These are phyloP conservation scores for Ustilago tritici DNA, from an alignment of 1,284 basidiomycete genomes.

Conservation along the genomic window DNA sequence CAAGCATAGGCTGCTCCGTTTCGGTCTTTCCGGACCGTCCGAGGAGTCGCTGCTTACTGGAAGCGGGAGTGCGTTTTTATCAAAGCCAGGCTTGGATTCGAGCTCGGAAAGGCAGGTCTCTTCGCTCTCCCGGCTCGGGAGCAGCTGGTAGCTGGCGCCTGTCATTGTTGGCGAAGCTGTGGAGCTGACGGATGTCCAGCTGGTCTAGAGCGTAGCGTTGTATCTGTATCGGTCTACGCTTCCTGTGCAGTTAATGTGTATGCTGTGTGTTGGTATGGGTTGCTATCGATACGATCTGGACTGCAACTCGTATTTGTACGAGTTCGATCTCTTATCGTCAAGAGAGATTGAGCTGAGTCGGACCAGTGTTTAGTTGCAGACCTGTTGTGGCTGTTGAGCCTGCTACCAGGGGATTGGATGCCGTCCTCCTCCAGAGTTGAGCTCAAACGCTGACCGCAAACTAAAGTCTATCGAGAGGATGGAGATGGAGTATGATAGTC, in stretches of 20 bases:
- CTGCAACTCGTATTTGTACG: not conserved
- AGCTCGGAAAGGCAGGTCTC: constrained; percentile 31
- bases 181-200: constrained; percentile 11
- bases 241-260: not conserved
- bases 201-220: not conserved
- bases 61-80: constrained; percentile 5
- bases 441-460: not conserved
- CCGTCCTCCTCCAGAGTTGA: not conserved
- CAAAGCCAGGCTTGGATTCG: constrained; percentile 7
- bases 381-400: not conserved
- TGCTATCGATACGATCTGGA: not conserved
- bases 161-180: constrained; percentile 23
- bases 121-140: constrained; percentile 41
- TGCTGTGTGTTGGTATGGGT: not conserved
- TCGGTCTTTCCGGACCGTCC: not conserved
- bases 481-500: not conserved
- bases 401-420: not conserved
- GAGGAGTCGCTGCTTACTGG: not conserved
- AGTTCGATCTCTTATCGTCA: not conserved
- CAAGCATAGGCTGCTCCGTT: constrained; percentile 13
- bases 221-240: not conserved
- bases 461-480: not conserved
- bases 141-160: constrained; percentile 35
- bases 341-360: not conserved
- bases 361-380: not conserved